Percentiles rank a stretch among this genome's conserved stretches.
Conservation (phyloP, 768 basidiomycete genomes). For the Amanita thiersii region DNA sequence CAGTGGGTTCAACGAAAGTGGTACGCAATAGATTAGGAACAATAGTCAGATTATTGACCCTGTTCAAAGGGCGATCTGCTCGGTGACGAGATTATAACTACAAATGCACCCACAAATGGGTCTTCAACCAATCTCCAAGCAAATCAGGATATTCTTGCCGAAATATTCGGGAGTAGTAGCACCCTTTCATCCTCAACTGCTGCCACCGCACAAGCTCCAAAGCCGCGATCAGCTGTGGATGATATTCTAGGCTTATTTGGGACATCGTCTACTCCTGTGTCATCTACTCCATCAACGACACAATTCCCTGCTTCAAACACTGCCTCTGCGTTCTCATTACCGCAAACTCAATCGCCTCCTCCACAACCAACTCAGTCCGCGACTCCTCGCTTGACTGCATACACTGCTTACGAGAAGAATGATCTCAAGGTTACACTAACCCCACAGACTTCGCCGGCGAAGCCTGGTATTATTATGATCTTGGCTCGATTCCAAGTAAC, state of each 20-base stretch:
- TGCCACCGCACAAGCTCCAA: conserved; percentile 31
- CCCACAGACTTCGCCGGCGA: conserved; percentile 70
- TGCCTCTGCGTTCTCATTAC: conserved; percentile 26
- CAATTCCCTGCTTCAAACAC: conserved; percentile 13
- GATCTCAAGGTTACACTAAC: conserved; percentile 84
- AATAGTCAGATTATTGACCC: conserved; percentile 6
- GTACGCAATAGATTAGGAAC: conserved; percentile 40
- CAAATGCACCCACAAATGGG: conserved; percentile 33
- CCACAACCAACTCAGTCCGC: conserved; percentile 25
- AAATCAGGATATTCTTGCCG: conserved; percentile 84
- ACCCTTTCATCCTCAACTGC: conserved; percentile 26
- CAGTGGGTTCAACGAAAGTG: conserved; percentile 83
- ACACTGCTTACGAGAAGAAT: conserved; percentile 90
- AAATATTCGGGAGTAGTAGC: conserved; percentile 70
- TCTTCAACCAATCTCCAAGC: conserved; percentile 38
- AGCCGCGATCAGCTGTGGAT: conserved; percentile 59
- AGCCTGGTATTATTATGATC: conserved; percentile 88
- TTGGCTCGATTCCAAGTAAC: conserved; percentile 78
- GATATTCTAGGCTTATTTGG: conserved; percentile 92
- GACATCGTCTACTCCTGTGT: conserved; percentile 25
- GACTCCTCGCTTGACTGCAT: conserved; percentile 53
- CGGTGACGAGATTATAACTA: conserved; percentile 59
- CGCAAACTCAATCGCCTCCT: conserved; percentile 28
- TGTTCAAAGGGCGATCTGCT: conserved; percentile 58
- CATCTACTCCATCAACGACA: conserved; percentile 20